These are phyloP conservation scores for Polysphondylium violaceum DNA, from an alignment of 78 protist species.

Conservation along the genomic window DNA sequence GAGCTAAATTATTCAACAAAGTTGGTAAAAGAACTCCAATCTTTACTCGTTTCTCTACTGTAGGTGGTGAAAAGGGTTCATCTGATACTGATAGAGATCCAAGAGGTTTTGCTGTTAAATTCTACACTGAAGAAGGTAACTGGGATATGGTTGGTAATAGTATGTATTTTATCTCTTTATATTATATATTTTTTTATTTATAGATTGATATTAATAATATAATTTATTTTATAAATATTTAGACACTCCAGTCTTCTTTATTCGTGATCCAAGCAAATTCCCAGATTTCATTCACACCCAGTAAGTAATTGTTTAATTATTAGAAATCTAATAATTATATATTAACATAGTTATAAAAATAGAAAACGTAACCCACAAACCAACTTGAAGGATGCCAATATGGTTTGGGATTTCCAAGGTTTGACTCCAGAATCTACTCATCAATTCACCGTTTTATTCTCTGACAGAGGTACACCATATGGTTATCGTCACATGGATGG, in stretches of 20 bases:
- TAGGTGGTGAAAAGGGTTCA: slow-evolving; percentile 87
- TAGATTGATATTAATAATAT: neutral
- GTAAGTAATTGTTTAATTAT: slow-evolving; percentile 12
- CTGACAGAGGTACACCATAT: slow-evolving; percentile 88
- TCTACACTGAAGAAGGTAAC: slow-evolving; percentile 93
- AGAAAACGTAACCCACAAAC: slow-evolving; percentile 89
- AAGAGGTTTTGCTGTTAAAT: slow-evolving; percentile 92
- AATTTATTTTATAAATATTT: too few species aligned
- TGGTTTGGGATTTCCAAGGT: slow-evolving; percentile 88
- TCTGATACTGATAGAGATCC: slow-evolving; percentile 91
- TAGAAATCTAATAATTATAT: neutral
- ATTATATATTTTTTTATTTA: neutral
- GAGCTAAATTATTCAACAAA: slow-evolving; percentile 74
- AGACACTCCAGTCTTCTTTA: slow-evolving; percentile 89
- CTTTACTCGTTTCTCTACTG: slow-evolving; percentile 92
- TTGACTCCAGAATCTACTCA: slow-evolving; percentile 90
- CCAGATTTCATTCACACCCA: slow-evolving; percentile 93
- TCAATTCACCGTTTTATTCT: slow-evolving; percentile 82
- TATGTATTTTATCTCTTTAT: neutral
- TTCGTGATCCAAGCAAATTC: slow-evolving; percentile 82
- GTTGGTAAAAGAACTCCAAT: slow-evolving; percentile 84
- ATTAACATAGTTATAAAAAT: neutral
- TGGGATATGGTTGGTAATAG: slow-evolving; percentile 91
- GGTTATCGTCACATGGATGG: slow-evolving; percentile 89
- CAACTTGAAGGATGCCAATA: slow-evolving; percentile 76